These are phyloP conservation scores for Phyllosticta ampelicida DNA, from an alignment of 2,329 filamentous ascomycete species.

Conservation along the genomic window DNA sequence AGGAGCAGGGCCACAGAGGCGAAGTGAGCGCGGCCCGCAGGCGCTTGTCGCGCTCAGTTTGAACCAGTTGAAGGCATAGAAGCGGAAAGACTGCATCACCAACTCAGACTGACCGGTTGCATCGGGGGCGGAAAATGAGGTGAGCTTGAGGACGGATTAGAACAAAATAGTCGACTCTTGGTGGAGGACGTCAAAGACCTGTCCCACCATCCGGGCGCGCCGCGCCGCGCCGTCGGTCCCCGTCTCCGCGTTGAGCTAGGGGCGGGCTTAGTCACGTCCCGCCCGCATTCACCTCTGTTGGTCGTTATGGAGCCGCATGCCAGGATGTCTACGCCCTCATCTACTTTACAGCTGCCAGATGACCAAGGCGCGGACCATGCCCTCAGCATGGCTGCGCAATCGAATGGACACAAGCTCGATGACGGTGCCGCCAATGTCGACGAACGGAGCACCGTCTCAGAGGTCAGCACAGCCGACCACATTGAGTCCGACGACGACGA, in stretches of 20 bases:
- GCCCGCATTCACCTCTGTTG: not conserved
- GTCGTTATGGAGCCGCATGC: conserved; percentile 7
- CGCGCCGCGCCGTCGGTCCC: not conserved
- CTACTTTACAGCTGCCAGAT: conserved; percentile 2
- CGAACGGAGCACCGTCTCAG: conserved; percentile 15
- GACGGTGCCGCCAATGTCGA: conserved; percentile 45
- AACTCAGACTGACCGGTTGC: not conserved
- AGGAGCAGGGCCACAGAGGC: not conserved
- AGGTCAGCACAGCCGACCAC: conserved; percentile 15
- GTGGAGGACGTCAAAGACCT: not conserved
- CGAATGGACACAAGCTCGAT: conserved; percentile 23
- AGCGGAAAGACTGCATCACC: conserved; percentile 20
- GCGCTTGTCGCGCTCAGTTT: conserved; percentile 16
- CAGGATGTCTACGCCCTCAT: not conserved
- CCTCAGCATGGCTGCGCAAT: conserved; percentile 31
- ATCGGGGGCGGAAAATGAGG: not conserved
- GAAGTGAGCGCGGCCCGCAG: conserved; percentile 8
- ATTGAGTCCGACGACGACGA: conserved; percentile 46
- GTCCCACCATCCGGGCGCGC: not conserved
- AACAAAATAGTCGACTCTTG: not conserved
- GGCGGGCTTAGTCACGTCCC: not conserved
- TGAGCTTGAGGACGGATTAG: not conserved
- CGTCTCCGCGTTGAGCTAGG: not conserved
- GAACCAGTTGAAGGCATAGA: conserved; percentile 17
- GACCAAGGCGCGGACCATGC: conserved; percentile 24